A percentile compares a stretch with the other conserved stretches of the same genome.
Conservation (phyloP, 1,284 basidiomycete genomes). For the Microbotryum scabiosae region DNA sequence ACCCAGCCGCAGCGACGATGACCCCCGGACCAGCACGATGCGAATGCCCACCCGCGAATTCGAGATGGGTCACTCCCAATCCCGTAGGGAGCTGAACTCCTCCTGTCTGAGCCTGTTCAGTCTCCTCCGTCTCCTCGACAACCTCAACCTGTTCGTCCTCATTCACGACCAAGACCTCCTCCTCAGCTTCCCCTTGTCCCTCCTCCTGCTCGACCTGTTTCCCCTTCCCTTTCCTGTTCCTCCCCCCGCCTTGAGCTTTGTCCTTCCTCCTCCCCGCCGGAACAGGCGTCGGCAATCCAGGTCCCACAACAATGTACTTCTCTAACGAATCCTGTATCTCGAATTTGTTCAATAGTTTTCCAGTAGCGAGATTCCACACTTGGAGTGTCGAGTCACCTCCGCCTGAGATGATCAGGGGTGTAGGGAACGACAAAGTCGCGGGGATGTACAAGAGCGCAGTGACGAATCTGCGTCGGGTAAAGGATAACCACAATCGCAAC, state of each 20-base stretch:
- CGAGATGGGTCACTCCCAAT: slow-evolving; percentile 26
- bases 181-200: neutral
- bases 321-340: slow-evolving; percentile 15
- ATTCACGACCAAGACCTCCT: neutral
- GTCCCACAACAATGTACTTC: slow-evolving; percentile 18
- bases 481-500: neutral
- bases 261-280: slow-evolving; percentile 10
- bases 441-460: slow-evolving; percentile 65
- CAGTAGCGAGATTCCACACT: slow-evolving; percentile 53
- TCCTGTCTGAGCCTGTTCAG: neutral
- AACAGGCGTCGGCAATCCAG: slow-evolving; percentile 11
- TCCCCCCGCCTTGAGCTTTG: slow-evolving; percentile 8
- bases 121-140: neutral
- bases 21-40: slow-evolving; percentile 11
- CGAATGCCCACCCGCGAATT: slow-evolving; percentile 11
- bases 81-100: slow-evolving; percentile 13
- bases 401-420: slow-evolving; percentile 59
- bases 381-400: slow-evolving; percentile 74
- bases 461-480: slow-evolving; percentile 54
- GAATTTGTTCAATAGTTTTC: slow-evolving; percentile 8
- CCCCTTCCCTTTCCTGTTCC: slow-evolving; percentile 11
- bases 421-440: neutral
- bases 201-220: neutral
- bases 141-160: neutral
- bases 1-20: slow-evolving; percentile 24